phyloP scores from a whole-genome alignment of 805 yeast species.

The Saccharomycopsis malanga region DNA sequence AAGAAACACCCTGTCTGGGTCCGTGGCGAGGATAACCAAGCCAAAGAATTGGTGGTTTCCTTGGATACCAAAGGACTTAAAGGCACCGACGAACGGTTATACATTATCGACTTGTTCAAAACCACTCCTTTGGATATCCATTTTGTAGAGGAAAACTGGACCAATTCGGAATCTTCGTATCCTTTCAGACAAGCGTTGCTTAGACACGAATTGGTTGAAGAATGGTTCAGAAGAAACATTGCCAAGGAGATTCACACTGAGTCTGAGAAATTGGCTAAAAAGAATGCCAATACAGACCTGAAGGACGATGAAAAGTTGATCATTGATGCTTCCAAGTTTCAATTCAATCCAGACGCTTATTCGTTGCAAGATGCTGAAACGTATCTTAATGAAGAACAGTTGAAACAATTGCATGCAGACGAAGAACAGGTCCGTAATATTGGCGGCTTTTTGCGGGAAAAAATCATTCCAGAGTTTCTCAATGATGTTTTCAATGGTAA shows the following conservation, averaged over 20 bases:
- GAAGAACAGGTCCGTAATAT: slow-evolving; percentile 56
- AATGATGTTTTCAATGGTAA: slow-evolving; percentile 43
- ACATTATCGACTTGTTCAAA: slow-evolving; percentile 77
- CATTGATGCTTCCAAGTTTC: slow-evolving; percentile 45
- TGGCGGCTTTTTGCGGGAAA: slow-evolving; percentile 51
- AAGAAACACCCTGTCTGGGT: slow-evolving; percentile 57
- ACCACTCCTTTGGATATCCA: slow-evolving; percentile 78
- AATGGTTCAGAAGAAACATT: slow-evolving; percentile 76
- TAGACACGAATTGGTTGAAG: slow-evolving; percentile 83
- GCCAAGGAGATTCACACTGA: slow-evolving; percentile 45
- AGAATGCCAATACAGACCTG: slow-evolving; percentile 25
- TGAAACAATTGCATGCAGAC: slow-evolving; percentile 39
- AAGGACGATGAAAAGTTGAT: slow-evolving; percentile 35
- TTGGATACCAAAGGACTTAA: slow-evolving; percentile 76
- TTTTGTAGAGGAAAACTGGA: slow-evolving; percentile 56
- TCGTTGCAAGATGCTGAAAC: slow-evolving; percentile 31
- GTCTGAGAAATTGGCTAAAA: slow-evolving; percentile 33
- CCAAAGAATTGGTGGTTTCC: slow-evolving; percentile 53
- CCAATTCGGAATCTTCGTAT: slow-evolving; percentile 44
- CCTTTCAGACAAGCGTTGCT: slow-evolving; percentile 77
- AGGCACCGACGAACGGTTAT: slow-evolving; percentile 81
- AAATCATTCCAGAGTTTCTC: slow-evolving; percentile 58
- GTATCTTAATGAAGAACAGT: slow-evolving; percentile 31
- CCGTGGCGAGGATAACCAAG: slow-evolving; percentile 32
- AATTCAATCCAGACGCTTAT: slow-evolving; percentile 78